A percentile compares a stretch with the other conserved stretches of the same genome.
Evolutionary conservation across 352 stramenopile genomes (phyloP).

Genomic region (Globisporangium alternatum): DNA sequence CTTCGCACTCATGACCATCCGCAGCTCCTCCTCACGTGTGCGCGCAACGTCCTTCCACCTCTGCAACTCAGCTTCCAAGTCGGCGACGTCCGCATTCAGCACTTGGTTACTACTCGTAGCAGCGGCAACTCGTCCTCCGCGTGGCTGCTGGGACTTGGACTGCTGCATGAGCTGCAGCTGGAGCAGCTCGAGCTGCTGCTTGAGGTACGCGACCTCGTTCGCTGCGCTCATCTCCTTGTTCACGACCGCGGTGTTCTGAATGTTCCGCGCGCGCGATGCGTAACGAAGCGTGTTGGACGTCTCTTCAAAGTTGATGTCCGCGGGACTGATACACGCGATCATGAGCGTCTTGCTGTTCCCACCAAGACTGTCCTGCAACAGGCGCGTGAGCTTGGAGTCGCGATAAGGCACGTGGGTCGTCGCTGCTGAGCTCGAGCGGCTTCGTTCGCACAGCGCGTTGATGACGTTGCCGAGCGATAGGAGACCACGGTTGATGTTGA

Average conservation of each 20-base stretch:
- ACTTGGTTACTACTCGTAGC: neutral
- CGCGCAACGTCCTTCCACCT: conserved; percentile 32
- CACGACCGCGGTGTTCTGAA: conserved; percentile 96
- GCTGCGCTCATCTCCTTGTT: conserved; percentile 95
- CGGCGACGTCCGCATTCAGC: neutral
- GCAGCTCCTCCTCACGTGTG: conserved; percentile 37
- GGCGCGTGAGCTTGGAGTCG: conserved; percentile 89
- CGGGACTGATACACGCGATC: conserved; percentile 83
- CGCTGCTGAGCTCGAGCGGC: conserved; percentile 36
- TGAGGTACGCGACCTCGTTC: conserved; percentile 59
- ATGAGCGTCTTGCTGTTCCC: conserved; percentile 92
- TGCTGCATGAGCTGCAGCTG: conserved; percentile 62
- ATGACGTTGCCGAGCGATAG: conserved; percentile 96
- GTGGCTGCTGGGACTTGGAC: neutral
- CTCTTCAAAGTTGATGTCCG: conserved; percentile 89
- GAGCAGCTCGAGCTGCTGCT: conserved; percentile 65
- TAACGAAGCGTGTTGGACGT: conserved; percentile 95
- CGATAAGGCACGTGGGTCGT: conserved; percentile 79
- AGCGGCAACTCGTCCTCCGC: neutral
- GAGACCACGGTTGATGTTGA: conserved; percentile 94
- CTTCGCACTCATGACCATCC: conserved; percentile 46
- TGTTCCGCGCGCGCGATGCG: conserved; percentile 96
- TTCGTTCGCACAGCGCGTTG: conserved; percentile 85
- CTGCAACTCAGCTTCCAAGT: conserved; percentile 17
- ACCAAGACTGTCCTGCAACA: conserved; percentile 87